Percentiles rank a stretch among this genome's conserved stretches.
phyloP scores from a whole-genome alignment of 1,284 basidiomycete species.

The Sporisorium exsertum region DNA sequence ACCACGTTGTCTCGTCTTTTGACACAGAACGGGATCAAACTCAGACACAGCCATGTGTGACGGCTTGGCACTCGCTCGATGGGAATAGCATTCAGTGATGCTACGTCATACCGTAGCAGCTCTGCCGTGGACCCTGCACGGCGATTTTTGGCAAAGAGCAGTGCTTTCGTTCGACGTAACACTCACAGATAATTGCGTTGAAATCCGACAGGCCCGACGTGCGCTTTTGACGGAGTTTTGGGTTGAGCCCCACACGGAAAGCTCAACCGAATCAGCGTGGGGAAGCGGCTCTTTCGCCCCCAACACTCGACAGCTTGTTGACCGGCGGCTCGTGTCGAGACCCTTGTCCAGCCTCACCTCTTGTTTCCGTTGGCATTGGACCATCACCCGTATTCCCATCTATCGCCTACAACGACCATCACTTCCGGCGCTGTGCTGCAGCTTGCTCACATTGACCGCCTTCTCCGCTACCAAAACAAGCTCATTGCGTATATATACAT shows the following conservation, averaged over 20 bases:
- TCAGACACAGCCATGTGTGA: not conserved
- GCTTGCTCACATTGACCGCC: not conserved
- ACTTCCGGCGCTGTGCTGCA: not conserved
- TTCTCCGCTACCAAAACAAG: not conserved
- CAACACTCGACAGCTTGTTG: not conserved
- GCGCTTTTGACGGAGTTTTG: slow-evolving; percentile 6
- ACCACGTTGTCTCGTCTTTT: too few species aligned
- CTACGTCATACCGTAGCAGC: slow-evolving; percentile 1
- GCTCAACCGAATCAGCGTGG: not conserved
- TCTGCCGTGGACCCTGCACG: not conserved
- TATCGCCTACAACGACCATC: not conserved
- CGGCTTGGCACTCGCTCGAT: not conserved
- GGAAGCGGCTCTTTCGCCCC: not conserved
- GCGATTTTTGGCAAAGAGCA: not conserved
- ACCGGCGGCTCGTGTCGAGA: not conserved
- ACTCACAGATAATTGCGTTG: not conserved
- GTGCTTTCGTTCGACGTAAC: not conserved
- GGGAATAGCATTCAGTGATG: not conserved
- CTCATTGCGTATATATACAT: not conserved
- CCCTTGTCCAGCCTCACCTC: not conserved
- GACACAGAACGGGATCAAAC: too few species aligned
- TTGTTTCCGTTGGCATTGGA: not conserved
- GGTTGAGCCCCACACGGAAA: not conserved
- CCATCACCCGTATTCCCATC: not conserved
- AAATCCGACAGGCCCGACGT: not conserved